Conservation (phyloP, 78 protist genomes). For the Dictyostelium purpureum region DNA sequence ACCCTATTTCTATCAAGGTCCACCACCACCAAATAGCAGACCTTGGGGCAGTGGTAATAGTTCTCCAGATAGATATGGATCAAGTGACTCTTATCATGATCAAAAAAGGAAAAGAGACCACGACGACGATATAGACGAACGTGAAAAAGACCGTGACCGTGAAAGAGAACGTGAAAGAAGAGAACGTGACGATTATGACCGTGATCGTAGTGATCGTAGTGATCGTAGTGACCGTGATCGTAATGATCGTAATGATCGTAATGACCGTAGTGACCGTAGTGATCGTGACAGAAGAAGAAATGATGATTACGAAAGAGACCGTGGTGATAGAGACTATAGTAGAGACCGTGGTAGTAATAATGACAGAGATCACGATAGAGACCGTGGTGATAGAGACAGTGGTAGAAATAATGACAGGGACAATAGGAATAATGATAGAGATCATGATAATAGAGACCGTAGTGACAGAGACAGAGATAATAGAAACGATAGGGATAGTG, state of each 20-base stretch:
- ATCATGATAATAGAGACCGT: background rate
- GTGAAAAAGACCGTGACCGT: conserved; percentile 43
- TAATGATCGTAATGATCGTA: background rate
- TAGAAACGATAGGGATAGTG: background rate
- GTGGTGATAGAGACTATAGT: background rate
- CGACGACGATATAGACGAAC: conserved; percentile 54
- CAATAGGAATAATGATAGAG: background rate
- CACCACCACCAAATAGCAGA: background rate
- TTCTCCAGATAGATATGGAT: background rate
- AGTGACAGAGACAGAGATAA: background rate
- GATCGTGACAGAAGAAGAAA: background rate
- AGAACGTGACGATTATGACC: background rate
- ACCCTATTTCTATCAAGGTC: background rate
- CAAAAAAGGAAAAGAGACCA: conserved; percentile 63
- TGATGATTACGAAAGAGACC: background rate
- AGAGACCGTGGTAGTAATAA: background rate
- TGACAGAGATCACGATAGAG: background rate
- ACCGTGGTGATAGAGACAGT: background rate
- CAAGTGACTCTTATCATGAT: background rate
- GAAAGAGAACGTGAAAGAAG: conserved; percentile 65
- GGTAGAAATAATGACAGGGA: background rate
- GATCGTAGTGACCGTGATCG: background rate
- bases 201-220: background rate
- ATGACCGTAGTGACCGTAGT: background rate
- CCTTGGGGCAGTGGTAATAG: background rate